Evolutionary conservation across 768 basidiomycete genomes (phyloP).

Genomic region (Phlebiopsis flavidoalba): DNA sequence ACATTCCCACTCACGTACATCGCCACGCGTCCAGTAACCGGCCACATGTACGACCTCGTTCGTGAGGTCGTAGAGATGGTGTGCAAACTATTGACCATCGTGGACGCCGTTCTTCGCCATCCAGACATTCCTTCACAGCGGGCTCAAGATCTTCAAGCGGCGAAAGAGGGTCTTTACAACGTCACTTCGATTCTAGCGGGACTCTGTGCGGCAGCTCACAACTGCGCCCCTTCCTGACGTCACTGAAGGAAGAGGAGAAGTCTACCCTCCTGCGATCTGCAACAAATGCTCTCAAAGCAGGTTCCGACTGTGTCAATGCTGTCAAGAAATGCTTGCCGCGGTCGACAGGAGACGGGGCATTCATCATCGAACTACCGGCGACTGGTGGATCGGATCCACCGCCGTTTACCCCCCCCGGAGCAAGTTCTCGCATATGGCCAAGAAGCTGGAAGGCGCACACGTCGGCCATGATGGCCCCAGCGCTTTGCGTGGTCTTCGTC

Average conservation of each 20-base stretch:
- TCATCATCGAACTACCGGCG: conserved; percentile 59
- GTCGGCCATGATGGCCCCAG: conserved; percentile 19
- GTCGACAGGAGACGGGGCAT: conserved; percentile 53
- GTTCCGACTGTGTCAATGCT: conserved; percentile 82
- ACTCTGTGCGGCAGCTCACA: conserved; percentile 79
- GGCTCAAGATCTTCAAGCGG: conserved; percentile 56
- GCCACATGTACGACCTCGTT: conserved; percentile 92
- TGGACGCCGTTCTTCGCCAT: conserved; percentile 82
- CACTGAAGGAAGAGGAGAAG: conserved; percentile 82
- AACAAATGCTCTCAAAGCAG: conserved; percentile 81
- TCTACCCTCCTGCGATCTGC: conserved; percentile 74
- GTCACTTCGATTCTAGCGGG: conserved; percentile 83
- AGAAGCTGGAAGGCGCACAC: background rate
- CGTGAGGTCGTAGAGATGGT: conserved; percentile 92
- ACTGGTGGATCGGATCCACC: conserved; percentile 39
- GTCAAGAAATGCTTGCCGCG: conserved; percentile 79
- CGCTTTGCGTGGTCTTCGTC: conserved; percentile 32
- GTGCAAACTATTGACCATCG: conserved; percentile 84
- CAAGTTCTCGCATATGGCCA: conserved; percentile 35
- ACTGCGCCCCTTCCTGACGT: conserved; percentile 37
- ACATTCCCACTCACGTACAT: conserved; percentile 84
- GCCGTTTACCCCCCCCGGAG: conserved; percentile 43
- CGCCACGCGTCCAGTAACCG: conserved; percentile 92
- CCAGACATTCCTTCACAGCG: conserved; percentile 63
- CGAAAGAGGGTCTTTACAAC: conserved; percentile 79